Evolutionary conservation across 2,329 filamentous ascomycete genomes (phyloP).

Genomic region (Penicillium sp.): DNA sequence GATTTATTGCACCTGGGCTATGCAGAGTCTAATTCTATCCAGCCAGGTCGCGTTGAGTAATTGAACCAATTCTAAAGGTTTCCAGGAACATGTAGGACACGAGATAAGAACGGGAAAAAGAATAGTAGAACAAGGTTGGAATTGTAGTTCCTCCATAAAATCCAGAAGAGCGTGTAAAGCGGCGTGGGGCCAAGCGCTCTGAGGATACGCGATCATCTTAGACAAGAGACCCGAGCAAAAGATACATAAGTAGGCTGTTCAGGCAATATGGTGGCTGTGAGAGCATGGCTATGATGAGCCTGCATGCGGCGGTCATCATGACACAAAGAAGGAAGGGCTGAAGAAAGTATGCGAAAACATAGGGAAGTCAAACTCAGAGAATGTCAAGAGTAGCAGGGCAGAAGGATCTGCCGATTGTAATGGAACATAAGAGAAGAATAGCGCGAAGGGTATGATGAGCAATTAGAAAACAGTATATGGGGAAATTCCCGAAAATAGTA

Average conservation of each 20-base stretch:
- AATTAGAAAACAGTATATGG: slow-evolving; percentile 27
- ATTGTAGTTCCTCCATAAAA: not conserved
- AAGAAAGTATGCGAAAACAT: slow-evolving; percentile 19
- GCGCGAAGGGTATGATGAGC: slow-evolving; percentile 21
- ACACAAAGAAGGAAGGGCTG: not conserved
- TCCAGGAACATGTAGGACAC: not conserved
- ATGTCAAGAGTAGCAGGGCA: slow-evolving; percentile 20
- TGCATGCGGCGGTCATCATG: not conserved
- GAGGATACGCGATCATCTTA: not conserved
- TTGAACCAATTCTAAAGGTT: not conserved
- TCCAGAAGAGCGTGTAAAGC: not conserved
- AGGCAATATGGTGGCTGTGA: not conserved
- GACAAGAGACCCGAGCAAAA: slow-evolving; percentile 8
- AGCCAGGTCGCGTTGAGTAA: slow-evolving; percentile 11
- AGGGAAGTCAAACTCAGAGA: slow-evolving; percentile 21
- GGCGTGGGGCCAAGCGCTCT: not conserved
- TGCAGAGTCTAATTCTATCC: slow-evolving; percentile 17
- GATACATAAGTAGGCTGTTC: not conserved
- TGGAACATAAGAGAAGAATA: slow-evolving; percentile 14
- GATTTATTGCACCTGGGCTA: not conserved
- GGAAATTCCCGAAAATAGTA: slow-evolving; percentile 8
- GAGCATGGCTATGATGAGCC: not conserved
- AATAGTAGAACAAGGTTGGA: not conserved
- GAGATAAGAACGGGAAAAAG: not conserved
- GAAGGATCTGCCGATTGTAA: slow-evolving; percentile 10